These are phyloP conservation scores for Glycyrrhiza uralensis DNA, from an alignment of 306 rosid genomes.

Conservation along the genomic window DNA sequence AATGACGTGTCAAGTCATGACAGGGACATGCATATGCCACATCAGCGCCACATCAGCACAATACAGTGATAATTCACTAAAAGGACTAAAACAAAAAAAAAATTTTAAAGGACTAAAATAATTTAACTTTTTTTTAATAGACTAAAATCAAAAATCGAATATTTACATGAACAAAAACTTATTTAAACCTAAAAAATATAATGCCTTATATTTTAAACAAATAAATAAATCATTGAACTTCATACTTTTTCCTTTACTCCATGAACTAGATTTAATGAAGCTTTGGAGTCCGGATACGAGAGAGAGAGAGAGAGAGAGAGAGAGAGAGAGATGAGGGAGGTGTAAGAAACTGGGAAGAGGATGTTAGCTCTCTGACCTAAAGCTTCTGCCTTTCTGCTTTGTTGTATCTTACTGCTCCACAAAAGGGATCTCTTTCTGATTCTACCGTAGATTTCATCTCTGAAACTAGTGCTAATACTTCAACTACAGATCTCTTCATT, in stretches of 20 bases:
- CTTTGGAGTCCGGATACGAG: conserved; percentile 54
- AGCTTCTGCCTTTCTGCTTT: conserved; percentile 27
- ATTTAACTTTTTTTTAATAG: too few species aligned
- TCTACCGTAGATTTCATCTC: conserved; percentile 21
- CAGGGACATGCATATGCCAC: too few species aligned
- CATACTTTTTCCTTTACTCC: conserved; percentile 26
- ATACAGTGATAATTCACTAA: too few species aligned
- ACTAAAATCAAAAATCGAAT: too few species aligned
- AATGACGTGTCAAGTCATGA: too few species aligned
- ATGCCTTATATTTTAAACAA: neutral
- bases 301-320: conserved; percentile 22
- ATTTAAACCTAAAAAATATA: too few species aligned
- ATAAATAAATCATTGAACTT: conserved; percentile 6
- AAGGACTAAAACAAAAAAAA: too few species aligned
- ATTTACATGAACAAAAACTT: too few species aligned
- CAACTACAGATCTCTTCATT: conserved; percentile 44
- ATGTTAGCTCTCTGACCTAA: conserved; percentile 51
- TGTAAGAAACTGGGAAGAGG: conserved; percentile 10
- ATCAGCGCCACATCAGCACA: too few species aligned
- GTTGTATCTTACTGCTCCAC: neutral
- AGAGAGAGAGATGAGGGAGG: conserved; percentile 10
- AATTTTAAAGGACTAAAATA: too few species aligned
- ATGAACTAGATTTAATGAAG: conserved; percentile 52
- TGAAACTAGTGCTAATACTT: conserved; percentile 18
- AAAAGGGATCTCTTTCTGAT: conserved; percentile 15